A percentile compares a stretch with the other conserved stretches of the same genome.
Evolutionary conservation across 2,329 filamentous ascomycete species (phyloP).

Genomic region (Hypoxylon sp.): DNA sequence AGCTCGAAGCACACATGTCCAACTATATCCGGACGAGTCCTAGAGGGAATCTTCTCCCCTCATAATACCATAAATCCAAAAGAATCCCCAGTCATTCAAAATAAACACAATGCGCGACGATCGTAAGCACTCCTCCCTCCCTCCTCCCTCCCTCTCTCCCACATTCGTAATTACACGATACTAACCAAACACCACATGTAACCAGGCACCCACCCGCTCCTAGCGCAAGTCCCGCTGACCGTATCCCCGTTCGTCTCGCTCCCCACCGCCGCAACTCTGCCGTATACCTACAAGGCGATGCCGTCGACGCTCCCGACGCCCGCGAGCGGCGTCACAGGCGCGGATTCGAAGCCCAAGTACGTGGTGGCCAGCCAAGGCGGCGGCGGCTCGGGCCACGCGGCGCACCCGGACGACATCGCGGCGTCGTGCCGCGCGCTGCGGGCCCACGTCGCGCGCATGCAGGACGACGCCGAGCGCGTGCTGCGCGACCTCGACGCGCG

Average conservation of each 20-base stretch:
- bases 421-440: slow-evolving; percentile 81
- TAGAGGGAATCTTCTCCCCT: not conserved
- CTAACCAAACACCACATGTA: slow-evolving; percentile 1
- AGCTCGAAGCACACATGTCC: not conserved
- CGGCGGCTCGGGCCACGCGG: slow-evolving; percentile 83
- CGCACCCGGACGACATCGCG: slow-evolving; percentile 87
- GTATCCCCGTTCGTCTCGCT: slow-evolving; percentile 95
- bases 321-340: slow-evolving; percentile 60
- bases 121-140: slow-evolving; percentile 41
- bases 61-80: not conserved
- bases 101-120: slow-evolving; percentile 52
- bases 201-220: slow-evolving; percentile 83
- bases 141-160: slow-evolving; percentile 5
- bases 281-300: slow-evolving; percentile 93
- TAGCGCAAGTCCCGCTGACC: slow-evolving; percentile 91
- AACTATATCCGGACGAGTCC: not conserved
- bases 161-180: not conserved
- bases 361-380: slow-evolving; percentile 78
- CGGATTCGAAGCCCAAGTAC: slow-evolving; percentile 68
- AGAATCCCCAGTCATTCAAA: not conserved
- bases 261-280: slow-evolving; percentile 87
- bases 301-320: slow-evolving; percentile 85
- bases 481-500: slow-evolving; percentile 75
- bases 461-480: slow-evolving; percentile 71
- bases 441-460: slow-evolving; percentile 75